Percentiles rank a stretch among this genome's conserved stretches.
phyloP scores from a whole-genome alignment of 805 yeast species.

The Wickerhamiella allomyrinae region DNA sequence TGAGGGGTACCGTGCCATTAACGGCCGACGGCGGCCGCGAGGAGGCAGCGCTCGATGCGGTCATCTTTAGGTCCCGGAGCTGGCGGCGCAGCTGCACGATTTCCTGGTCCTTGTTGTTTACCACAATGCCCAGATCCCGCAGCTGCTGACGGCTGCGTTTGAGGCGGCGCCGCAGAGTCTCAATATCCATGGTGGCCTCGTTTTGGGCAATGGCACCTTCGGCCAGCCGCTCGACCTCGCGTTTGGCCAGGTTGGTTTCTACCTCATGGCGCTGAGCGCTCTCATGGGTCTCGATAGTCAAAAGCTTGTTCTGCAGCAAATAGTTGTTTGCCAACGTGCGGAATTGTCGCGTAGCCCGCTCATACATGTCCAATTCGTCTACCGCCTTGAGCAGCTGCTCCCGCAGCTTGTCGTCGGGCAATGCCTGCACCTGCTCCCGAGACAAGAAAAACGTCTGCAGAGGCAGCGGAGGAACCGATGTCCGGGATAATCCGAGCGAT shows the following conservation, averaged over 20 bases:
- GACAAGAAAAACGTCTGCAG: constrained; percentile 15
- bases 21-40: background rate
- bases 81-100: constrained; percentile 28
- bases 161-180: constrained; percentile 27
- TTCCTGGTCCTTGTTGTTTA: constrained; percentile 32
- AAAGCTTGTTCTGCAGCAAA: constrained; percentile 27
- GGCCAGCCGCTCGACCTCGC: constrained; percentile 33
- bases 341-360: constrained; percentile 17
- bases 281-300: constrained; percentile 32
- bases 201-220: constrained; percentile 25
- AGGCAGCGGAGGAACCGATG: constrained; percentile 15
- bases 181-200: constrained; percentile 24
- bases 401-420: constrained; percentile 10
- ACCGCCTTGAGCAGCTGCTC: constrained; percentile 12
- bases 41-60: background rate
- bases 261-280: constrained; percentile 35
- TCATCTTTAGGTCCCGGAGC: constrained; percentile 17
- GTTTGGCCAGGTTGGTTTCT: constrained; percentile 31
- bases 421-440: constrained; percentile 8
- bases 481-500: background rate
- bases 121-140: constrained; percentile 31
- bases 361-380: constrained; percentile 14
- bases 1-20: constrained; percentile 10
- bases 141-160: constrained; percentile 31
- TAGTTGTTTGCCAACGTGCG: constrained; percentile 15